Conservation (phyloP, 2,329 filamentous ascomycete genomes). For the Penicillium sp. region DNA sequence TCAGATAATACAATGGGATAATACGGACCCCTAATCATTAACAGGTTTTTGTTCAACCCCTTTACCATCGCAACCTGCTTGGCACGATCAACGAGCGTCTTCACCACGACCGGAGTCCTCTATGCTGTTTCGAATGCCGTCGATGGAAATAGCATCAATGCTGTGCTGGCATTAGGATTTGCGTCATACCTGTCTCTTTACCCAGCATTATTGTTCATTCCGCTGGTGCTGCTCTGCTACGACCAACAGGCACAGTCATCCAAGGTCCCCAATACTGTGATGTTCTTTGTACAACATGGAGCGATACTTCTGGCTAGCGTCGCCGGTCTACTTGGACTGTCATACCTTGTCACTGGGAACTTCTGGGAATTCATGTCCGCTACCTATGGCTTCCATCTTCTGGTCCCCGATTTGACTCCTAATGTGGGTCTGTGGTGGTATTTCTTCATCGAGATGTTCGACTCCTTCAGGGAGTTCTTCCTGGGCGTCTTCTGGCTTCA, state of each 20-base stretch:
- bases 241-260: slow-evolving; percentile 57
- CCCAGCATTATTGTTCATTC: slow-evolving; percentile 80
- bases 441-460: slow-evolving; percentile 99
- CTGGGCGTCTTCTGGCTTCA: slow-evolving; percentile 98
- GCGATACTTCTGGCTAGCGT: slow-evolving; percentile 56
- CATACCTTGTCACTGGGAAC: slow-evolving; percentile 68
- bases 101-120: slow-evolving; percentile 85
- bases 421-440: slow-evolving; percentile 99
- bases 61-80: slow-evolving; percentile 91
- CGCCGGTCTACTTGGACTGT: slow-evolving; percentile 67
- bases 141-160: slow-evolving; percentile 68
- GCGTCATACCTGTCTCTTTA: slow-evolving; percentile 92
- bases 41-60: slow-evolving; percentile 87
- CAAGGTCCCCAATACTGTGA: slow-evolving; percentile 27
- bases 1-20: not conserved
- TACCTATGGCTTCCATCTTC: slow-evolving; percentile 90
- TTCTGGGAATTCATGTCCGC: slow-evolving; percentile 87
- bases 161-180: slow-evolving; percentile 81
- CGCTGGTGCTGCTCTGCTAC: slow-evolving; percentile 76
- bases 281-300: slow-evolving; percentile 59
- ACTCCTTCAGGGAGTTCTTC: slow-evolving; percentile 96
- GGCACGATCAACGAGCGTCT: slow-evolving; percentile 82
- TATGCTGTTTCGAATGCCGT: slow-evolving; percentile 80
- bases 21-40: slow-evolving; percentile 5
- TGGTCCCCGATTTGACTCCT: slow-evolving; percentile 87